phyloP scores from a whole-genome alignment of 495 filamentous ascomycete species.

The Bacidia rubella region DNA sequence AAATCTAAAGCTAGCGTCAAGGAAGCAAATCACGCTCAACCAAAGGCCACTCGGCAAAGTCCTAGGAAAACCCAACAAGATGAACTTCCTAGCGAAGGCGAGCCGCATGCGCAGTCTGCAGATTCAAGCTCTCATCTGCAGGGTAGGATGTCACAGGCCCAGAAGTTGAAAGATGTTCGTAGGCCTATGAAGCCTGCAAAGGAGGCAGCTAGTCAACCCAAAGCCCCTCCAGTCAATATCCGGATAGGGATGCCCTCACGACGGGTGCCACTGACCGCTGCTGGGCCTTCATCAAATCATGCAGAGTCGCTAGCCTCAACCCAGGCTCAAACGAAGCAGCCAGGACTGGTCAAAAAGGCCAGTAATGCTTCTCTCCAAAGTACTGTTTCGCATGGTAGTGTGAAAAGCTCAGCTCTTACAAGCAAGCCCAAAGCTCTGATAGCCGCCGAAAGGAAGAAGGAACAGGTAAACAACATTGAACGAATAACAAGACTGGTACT shows the following conservation, averaged over 20 bases:
- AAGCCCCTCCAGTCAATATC: conserved; percentile 67
- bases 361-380: conserved; percentile 56
- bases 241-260: conserved; percentile 61
- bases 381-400: conserved; percentile 48
- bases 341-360: conserved; percentile 44
- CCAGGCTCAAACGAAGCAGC: conserved; percentile 35
- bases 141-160: conserved; percentile 9
- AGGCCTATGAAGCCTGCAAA: conserved; percentile 59
- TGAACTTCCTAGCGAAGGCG: conserved; percentile 13
- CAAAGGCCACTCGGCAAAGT: conserved; percentile 33
- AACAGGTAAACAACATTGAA: conserved; percentile 33
- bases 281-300: conserved; percentile 40
- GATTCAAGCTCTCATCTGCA: conserved; percentile 39
- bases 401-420: conserved; percentile 50
- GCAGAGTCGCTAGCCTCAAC: conserved; percentile 43
- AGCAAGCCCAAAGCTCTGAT: conserved; percentile 48
- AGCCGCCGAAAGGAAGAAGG: conserved; percentile 59
- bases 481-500: not conserved
- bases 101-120: conserved; percentile 34
- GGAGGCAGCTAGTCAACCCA: conserved; percentile 47
- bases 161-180: conserved; percentile 39
- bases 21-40: conserved; percentile 22
- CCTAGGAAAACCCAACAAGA: conserved; percentile 38
- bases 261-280: conserved; percentile 49
- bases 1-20: not conserved